Conservation (phyloP, 257 asterid genomes). For the Knoxia roxburghii region DNA sequence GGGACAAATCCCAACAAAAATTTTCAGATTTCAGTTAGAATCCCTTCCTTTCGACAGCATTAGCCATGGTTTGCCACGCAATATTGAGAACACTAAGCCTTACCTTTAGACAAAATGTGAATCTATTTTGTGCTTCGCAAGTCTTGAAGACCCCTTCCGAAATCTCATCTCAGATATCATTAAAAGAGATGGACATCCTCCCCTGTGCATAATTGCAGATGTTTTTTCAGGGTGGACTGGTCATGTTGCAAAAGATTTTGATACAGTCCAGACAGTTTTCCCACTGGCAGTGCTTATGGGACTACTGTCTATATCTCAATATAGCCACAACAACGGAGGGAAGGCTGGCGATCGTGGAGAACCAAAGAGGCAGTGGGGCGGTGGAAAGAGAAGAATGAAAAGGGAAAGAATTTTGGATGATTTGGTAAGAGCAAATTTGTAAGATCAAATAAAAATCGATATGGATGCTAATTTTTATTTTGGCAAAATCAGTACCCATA, state of each 20-base stretch:
- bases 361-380: no score
- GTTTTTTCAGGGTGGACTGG: constrained; percentile 66
- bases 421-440: no score
- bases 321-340: no score
- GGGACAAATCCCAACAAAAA: constrained; percentile 12
- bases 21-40: constrained; percentile 27
- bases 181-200: constrained; percentile 44
- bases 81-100: constrained; percentile 70
- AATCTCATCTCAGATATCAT: constrained; percentile 30
- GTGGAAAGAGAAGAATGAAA: no score
- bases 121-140: constrained; percentile 42
- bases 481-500: no score
- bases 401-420: no score
- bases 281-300: constrained; percentile 87
- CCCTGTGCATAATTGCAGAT: constrained; percentile 80
- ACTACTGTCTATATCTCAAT: constrained; percentile 61
- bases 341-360: no score
- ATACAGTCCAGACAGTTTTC: constrained; percentile 41
- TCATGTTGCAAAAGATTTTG: constrained; percentile 52
- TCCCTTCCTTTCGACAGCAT: constrained; percentile 49
- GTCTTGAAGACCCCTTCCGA: constrained; percentile 39
- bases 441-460: no score
- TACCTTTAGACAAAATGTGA: constrained; percentile 40
- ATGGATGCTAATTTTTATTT: no score
- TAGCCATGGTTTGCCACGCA: constrained; percentile 63